phyloP scores from a whole-genome alignment of 257 asterid genomes.

The Euphrasia confusa region DNA sequence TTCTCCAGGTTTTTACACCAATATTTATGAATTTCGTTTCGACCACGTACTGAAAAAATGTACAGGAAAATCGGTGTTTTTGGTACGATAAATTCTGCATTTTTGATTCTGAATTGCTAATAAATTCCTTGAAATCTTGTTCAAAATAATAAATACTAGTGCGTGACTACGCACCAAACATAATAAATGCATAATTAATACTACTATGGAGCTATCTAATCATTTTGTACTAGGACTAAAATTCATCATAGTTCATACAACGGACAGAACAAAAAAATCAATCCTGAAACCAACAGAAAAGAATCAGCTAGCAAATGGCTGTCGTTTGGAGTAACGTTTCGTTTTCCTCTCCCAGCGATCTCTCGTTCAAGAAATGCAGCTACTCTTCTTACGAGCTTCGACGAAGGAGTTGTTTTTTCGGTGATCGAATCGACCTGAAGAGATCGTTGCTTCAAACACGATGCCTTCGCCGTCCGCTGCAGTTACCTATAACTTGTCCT shows the following conservation, averaged over 20 bases:
- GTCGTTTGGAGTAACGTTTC: not conserved
- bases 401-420: slow-evolving; percentile 1
- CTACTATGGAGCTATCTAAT: too few species aligned
- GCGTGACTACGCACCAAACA: too few species aligned
- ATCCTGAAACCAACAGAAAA: not conserved
- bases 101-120: too few species aligned
- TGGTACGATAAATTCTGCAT: too few species aligned
- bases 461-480: slow-evolving; percentile 19
- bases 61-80: too few species aligned
- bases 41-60: too few species aligned
- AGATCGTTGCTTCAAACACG: slow-evolving; percentile 14
- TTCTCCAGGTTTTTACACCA: too few species aligned
- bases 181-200: too few species aligned
- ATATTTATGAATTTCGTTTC: too few species aligned
- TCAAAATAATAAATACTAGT: too few species aligned
- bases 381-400: slow-evolving; percentile 1
- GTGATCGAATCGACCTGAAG: not conserved
- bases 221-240: too few species aligned
- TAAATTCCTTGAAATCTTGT: too few species aligned
- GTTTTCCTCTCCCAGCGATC: slow-evolving; percentile 18
- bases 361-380: slow-evolving; percentile 5
- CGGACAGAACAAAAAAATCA: not conserved
- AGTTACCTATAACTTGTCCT: slow-evolving; percentile 37
- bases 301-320: slow-evolving; percentile 26
- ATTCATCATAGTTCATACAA: not conserved